Evolutionary conservation across 768 basidiomycete genomes (phyloP).

Genomic region (Suillus fuscotomentosus): DNA sequence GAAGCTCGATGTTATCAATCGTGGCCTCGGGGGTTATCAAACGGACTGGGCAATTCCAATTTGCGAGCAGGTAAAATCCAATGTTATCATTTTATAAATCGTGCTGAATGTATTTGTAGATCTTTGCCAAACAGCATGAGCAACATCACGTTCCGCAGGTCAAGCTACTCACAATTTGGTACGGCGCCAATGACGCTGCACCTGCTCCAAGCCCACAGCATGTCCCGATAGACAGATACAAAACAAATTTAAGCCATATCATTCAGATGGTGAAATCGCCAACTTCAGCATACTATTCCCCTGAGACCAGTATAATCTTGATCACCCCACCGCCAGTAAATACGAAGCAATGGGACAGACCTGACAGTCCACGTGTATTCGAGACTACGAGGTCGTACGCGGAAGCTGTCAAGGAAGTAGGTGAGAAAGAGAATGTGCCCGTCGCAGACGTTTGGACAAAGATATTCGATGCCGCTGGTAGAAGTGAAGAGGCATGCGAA

Average conservation of each 20-base stretch:
- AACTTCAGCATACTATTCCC: constrained; percentile 63
- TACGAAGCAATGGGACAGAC: constrained; percentile 46
- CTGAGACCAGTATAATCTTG: constrained; percentile 71
- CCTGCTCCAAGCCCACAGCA: constrained; percentile 67
- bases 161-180: constrained; percentile 82
- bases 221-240: constrained; percentile 68
- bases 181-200: constrained; percentile 86
- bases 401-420: constrained; percentile 64
- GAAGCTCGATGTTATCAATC: constrained; percentile 83
- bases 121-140: constrained; percentile 53
- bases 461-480: constrained; percentile 73
- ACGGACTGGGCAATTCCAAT: constrained; percentile 83
- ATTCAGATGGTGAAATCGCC: constrained; percentile 62
- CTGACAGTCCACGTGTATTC: constrained; percentile 45
- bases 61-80: constrained; percentile 60
- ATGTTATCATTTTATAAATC: too few species aligned
- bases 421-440: constrained; percentile 49
- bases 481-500: constrained; percentile 50
- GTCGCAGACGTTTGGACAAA: constrained; percentile 74
- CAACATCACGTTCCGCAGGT: constrained; percentile 54
- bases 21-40: constrained; percentile 84
- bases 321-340: constrained; percentile 87
- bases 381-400: constrained; percentile 68
- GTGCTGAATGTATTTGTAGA: constrained; percentile 33
- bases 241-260: constrained; percentile 60